A percentile compares a stretch with the other conserved stretches of the same genome.
Conservation (phyloP, 2,329 filamentous ascomycete genomes). For the Trichoderma simmonsii region DNA sequence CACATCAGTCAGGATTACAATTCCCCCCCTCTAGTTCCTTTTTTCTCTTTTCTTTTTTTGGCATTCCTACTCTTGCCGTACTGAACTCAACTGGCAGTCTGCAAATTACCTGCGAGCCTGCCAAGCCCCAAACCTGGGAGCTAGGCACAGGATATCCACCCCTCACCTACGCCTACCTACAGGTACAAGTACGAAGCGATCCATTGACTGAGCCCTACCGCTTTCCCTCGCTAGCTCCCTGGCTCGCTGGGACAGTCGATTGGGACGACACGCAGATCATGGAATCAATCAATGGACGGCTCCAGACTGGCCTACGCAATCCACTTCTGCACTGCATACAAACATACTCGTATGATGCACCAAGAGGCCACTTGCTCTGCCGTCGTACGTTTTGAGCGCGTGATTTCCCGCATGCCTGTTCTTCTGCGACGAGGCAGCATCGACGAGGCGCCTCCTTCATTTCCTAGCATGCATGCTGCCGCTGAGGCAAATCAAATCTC, state of each 20-base stretch:
- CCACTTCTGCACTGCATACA: not conserved
- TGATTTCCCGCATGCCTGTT: constrained; percentile 15
- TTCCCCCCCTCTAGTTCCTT: not conserved
- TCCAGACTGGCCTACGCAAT: not conserved
- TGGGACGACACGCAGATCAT: not conserved
- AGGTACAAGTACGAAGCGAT: not conserved
- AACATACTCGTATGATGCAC: not conserved
- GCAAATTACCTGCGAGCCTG: not conserved
- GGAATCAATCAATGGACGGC: not conserved
- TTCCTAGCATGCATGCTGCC: constrained; percentile 8
- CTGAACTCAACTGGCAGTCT: not conserved
- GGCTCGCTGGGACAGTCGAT: not conserved
- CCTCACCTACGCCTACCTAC: not conserved
- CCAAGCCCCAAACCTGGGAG: not conserved
- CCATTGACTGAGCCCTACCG: not conserved
- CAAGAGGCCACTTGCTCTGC: not conserved
- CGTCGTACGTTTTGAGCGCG: constrained; percentile 14
- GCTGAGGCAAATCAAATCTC: not conserved
- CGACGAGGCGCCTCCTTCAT: constrained; percentile 12
- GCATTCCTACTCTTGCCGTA: not conserved
- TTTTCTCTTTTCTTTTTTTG: not conserved
- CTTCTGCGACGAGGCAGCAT: not conserved
- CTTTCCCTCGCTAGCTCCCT: not conserved
- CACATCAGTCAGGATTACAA: not conserved
- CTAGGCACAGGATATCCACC: not conserved